These are phyloP conservation scores for Naganishia kalamii DNA, from an alignment of 768 basidiomycete genomes.

Conservation along the genomic window DNA sequence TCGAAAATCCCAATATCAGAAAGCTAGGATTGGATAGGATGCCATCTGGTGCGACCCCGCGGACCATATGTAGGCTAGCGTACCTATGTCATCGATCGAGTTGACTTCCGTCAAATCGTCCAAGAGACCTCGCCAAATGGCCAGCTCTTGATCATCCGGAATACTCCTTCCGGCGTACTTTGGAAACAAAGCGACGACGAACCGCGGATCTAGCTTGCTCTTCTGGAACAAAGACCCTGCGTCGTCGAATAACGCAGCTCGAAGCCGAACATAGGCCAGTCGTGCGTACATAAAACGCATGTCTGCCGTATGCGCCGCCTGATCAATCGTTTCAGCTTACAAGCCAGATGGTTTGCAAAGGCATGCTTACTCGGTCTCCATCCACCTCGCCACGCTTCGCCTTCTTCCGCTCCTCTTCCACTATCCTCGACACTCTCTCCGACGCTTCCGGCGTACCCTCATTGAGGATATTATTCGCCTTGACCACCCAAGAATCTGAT, in stretches of 20 bases:
- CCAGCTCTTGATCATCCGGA: slow-evolving; percentile 53
- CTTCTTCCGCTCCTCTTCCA: slow-evolving; percentile 41
- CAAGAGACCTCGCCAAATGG: slow-evolving; percentile 69
- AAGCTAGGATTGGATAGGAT: too few species aligned
- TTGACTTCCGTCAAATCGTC: slow-evolving; percentile 64
- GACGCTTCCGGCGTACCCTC: slow-evolving; percentile 35
- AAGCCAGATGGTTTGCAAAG: not conserved
- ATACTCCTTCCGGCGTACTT: slow-evolving; percentile 62
- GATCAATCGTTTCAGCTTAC: not conserved
- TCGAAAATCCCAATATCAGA: not conserved
- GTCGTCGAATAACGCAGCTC: slow-evolving; percentile 74
- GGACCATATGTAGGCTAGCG: slow-evolving; percentile 48
- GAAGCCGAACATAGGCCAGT: slow-evolving; percentile 70
- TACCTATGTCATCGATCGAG: slow-evolving; percentile 76
- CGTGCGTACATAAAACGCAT: slow-evolving; percentile 72
- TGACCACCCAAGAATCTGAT: slow-evolving; percentile 29
- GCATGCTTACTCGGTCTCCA: slow-evolving; percentile 35
- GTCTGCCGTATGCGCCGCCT: slow-evolving; percentile 49
- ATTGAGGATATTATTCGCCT: slow-evolving; percentile 29
- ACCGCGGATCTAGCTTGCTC: slow-evolving; percentile 74
- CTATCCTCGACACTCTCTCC: slow-evolving; percentile 25
- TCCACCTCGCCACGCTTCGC: slow-evolving; percentile 43
- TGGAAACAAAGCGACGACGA: slow-evolving; percentile 73
- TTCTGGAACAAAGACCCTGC: slow-evolving; percentile 70
- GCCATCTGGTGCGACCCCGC: not conserved